Conservation (phyloP, 225 moss, liverwort and hornwort genomes). For the Anthoceros angustus region DNA sequence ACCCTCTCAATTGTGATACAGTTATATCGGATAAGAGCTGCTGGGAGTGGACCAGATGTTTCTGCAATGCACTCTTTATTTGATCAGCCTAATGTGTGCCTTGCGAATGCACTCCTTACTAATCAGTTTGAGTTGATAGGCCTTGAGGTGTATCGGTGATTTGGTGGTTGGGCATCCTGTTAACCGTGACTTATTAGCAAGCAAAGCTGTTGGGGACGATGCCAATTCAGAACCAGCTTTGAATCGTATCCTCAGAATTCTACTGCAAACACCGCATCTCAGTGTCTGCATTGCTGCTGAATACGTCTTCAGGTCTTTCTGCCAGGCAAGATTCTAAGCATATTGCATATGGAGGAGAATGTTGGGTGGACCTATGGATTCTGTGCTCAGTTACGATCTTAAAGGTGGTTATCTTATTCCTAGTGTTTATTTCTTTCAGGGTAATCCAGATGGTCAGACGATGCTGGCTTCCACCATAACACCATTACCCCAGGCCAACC, state of each 20-base stretch:
- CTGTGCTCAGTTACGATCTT: no score
- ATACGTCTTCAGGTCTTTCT: constrained; percentile 85
- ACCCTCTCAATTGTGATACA: neutral
- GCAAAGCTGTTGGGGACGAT: constrained; percentile 74
- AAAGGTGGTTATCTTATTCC: no score
- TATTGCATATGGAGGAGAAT: neutral
- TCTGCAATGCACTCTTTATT: no score
- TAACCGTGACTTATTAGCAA: constrained; percentile 77
- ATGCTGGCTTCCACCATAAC: constrained; percentile 92
- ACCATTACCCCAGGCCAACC: constrained; percentile 64
- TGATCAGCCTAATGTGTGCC: no score
- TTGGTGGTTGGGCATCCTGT: constrained; percentile 65
- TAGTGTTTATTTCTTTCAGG: constrained; percentile 34
- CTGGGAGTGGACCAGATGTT: no score
- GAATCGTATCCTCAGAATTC: constrained; percentile 69
- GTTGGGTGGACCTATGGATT: neutral
- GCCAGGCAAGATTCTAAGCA: constrained; percentile 28
- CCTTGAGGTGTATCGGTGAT: constrained; percentile 87
- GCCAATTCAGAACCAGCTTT: constrained; percentile 75
- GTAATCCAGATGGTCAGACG: constrained; percentile 91
- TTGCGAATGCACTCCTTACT: no score
- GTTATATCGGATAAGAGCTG: no score
- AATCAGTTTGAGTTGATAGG: no score
- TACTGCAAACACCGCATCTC: constrained; percentile 67
- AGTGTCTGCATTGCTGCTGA: constrained; percentile 98